These are phyloP conservation scores for Leishmania arabica DNA, from an alignment of 208 protist species.

Conservation along the genomic window DNA sequence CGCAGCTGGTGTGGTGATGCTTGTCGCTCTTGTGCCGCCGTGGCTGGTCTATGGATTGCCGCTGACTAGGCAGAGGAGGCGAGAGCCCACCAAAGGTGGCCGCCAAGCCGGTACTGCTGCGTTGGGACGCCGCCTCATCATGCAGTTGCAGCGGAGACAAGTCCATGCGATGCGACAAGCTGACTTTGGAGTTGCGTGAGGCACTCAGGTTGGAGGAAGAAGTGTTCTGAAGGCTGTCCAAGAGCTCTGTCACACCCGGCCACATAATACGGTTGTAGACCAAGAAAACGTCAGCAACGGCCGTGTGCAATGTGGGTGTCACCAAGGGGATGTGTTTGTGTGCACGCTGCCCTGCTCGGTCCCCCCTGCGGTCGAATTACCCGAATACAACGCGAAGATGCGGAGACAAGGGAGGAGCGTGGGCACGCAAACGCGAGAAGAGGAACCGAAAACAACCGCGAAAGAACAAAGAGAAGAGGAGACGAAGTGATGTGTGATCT, in stretches of 20 bases:
- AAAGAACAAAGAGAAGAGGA: not conserved
- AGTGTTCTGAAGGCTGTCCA: constrained; percentile 12
- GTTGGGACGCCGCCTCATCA: constrained; percentile 21
- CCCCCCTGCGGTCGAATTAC: not conserved
- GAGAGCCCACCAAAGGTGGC: constrained; percentile 4
- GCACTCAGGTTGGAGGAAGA: constrained; percentile 6
- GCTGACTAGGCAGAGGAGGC: constrained; percentile 10
- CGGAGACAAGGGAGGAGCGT: not conserved
- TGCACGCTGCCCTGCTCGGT: not conserved
- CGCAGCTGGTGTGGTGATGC: not conserved
- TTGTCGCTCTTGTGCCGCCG: not conserved
- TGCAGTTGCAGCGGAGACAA: constrained; percentile 18
- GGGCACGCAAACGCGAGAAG: not conserved
- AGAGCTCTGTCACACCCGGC: constrained; percentile 7
- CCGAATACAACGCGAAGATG: not conserved
- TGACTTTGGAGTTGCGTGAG: not conserved
- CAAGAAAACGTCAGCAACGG: not conserved
- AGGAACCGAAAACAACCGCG: not conserved
- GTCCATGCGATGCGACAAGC: constrained; percentile 8
- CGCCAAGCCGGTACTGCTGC: constrained; percentile 15
- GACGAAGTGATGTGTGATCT: not conserved
- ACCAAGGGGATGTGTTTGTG: not conserved
- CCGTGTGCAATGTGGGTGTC: not conserved
- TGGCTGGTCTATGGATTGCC: not conserved
- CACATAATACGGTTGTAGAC: not conserved